phyloP scores from a whole-genome alignment of 2,329 filamentous ascomycete species.

The Aspergillus uvarum region DNA sequence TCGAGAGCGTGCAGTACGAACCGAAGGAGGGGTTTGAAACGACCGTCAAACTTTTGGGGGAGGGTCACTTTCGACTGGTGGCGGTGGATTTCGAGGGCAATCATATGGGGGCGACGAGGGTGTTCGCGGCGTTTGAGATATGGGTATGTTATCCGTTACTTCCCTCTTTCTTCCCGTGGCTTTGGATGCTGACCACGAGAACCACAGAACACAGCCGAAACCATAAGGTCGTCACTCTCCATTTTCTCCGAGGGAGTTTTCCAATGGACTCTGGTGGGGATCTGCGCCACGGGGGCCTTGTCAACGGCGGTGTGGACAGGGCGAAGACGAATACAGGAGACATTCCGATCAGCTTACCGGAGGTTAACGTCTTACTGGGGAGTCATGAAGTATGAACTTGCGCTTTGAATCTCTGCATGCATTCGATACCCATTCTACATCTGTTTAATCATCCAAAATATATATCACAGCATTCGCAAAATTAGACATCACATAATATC shows the following conservation, averaged over 20 bases:
- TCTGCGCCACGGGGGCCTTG: conserved; percentile 9
- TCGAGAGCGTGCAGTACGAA: conserved; percentile 14
- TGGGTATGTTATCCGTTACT: background rate
- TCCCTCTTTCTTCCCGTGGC: background rate
- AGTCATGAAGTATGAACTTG: background rate
- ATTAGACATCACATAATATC: background rate
- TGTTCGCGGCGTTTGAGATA: conserved; percentile 7
- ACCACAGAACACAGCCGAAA: background rate
- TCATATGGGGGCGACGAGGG: conserved; percentile 21
- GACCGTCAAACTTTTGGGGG: background rate
- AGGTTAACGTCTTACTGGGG: background rate
- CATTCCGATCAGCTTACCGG: background rate
- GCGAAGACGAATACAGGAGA: background rate
- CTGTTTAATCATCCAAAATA: background rate
- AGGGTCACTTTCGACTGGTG: conserved; percentile 20
- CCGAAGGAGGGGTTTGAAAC: conserved; percentile 24
- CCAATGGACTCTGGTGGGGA: conserved; percentile 8
- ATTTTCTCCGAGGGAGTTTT: background rate
- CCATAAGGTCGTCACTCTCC: background rate
- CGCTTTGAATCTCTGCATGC: background rate
- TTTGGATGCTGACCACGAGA: background rate
- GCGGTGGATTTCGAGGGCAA: conserved; percentile 23
- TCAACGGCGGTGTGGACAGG: conserved; percentile 9
- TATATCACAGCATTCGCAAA: background rate
- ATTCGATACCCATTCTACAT: background rate